Evolutionary conservation across 192 early-diverging fungal genomes (phyloP), one percentile per base, ranked within the genome.

Genomic region (Podila horticola): DNA sequence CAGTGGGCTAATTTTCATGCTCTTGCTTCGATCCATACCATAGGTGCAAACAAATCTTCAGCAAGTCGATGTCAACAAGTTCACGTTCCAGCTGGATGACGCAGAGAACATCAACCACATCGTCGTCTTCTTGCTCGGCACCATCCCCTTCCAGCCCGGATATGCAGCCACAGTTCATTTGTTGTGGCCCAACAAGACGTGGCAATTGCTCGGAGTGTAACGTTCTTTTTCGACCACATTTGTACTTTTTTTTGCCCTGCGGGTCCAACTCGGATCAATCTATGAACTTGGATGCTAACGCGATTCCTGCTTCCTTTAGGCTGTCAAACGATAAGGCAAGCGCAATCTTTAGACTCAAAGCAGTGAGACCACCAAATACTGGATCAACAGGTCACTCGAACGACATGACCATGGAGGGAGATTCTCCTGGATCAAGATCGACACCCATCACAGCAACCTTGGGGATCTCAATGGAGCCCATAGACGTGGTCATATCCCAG

Each of bases 121-220:
- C 38, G 95, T 97, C 5, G 96, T 97, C 45, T 99, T 99, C 72
- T 83, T 97, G 38, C 90, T 95, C 5, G 97, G 96, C 4, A 92
- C 89, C 2, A 74, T 90, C 29, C 94, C 96, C 4, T 97, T 99
- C 72, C 95, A 97, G 64, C 87, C 92, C 13, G 96, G 96, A 2
- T 95, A 84, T 83, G 97, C 93, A 5, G 97, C 97, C 15, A 97
- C 97, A 0, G 97, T 97, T 19, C 97, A 99, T 77, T 87, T 98
- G 29, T 72, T 94, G n/a, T 96, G 95, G 95, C 94, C 90, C 28
- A 91, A 90, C 57, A 92, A 89, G 67, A 86, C 84, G 38, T 95
- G 94, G 94, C 92, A 95, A 67, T 58, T 92, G 49, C 88, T 95
- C 13, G 94, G 94, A 22, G 88, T 88, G 85, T 91, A 88, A 67